Percentiles rank a stretch among this genome's conserved stretches.
Conservation (phyloP, 495 filamentous ascomycete species). For the Bacidia gigantensis region DNA sequence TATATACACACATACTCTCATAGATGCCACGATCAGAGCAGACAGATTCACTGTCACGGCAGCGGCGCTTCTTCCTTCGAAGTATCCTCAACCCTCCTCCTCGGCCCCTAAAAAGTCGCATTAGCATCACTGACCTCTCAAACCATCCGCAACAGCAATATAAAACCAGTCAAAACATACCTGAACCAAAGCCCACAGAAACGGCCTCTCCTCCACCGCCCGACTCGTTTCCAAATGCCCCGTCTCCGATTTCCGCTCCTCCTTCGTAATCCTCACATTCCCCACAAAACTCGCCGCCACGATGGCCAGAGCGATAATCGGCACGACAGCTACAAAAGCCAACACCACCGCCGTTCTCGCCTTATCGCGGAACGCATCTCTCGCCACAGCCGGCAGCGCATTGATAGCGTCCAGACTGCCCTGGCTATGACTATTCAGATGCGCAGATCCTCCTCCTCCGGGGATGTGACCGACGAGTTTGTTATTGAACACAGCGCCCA, state of each 20-base stretch:
- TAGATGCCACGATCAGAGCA: no score
- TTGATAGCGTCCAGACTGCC: neutral
- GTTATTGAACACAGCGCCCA: constrained; percentile 50
- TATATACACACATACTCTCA: no score
- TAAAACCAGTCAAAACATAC: no score
- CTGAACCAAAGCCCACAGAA: neutral
- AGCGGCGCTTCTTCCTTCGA: no score
- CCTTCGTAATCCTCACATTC: constrained; percentile 38
- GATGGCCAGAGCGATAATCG: constrained; percentile 37
- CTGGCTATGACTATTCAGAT: neutral
- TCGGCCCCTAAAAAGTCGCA: no score
- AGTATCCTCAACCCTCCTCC: no score
- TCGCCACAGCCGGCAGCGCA: constrained; percentile 7
- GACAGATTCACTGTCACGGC: no score
- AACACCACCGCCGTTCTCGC: constrained; percentile 37
- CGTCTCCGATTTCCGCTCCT: constrained; percentile 13
- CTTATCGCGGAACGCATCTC: constrained; percentile 19
- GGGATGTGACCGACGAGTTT: constrained; percentile 20
- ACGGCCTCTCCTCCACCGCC: neutral
- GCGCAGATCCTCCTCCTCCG: neutral
- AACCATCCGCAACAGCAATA: no score
- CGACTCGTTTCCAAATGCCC: neutral
- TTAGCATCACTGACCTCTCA: no score
- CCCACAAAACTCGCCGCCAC: constrained; percentile 33
- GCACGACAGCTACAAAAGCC: constrained; percentile 41